These are phyloP conservation scores for Heterobasidion irregulare DNA, from an alignment of 1,284 basidiomycete species.

Conservation along the genomic window DNA sequence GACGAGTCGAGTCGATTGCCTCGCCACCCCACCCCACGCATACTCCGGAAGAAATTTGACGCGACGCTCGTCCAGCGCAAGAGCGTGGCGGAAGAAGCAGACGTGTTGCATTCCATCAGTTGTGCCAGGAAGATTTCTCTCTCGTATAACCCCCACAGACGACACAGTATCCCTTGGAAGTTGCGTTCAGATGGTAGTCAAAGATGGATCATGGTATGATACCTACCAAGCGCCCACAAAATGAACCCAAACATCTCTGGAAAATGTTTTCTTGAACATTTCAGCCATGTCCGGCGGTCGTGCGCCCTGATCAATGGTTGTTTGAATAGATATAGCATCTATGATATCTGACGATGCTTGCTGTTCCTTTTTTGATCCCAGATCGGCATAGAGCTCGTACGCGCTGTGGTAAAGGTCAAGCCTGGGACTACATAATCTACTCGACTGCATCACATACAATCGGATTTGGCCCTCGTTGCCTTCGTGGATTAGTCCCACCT, in stretches of 20 bases:
- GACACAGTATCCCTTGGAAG: constrained; percentile 19
- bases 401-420: constrained; percentile 15
- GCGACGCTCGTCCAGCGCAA: constrained; percentile 19
- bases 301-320: no score
- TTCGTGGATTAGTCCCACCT: constrained; percentile 24
- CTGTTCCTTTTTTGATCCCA: no score
- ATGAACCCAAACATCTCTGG: constrained; percentile 19
- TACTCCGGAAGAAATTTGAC: constrained; percentile 18
- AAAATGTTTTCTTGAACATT: constrained; percentile 21
- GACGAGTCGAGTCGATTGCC: neutral
- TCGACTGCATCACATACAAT: constrained; percentile 17
- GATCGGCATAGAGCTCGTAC: constrained; percentile 19
- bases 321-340: no score
- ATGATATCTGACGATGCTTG: no score
- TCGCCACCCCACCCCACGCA: neutral
- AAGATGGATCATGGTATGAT: neutral
- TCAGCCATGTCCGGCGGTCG: neutral
- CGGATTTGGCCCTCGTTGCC: constrained; percentile 27
- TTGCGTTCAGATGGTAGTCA: neutral
- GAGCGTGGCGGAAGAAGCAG: constrained; percentile 23
- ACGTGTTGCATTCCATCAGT: constrained; percentile 17
- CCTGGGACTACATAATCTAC: neutral
- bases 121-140: constrained; percentile 16
- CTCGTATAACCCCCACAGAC: constrained; percentile 23
- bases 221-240: constrained; percentile 30